Base-by-base conservation (phyloP, 23 red algal species). In the Chondrus crispus region DNA sequence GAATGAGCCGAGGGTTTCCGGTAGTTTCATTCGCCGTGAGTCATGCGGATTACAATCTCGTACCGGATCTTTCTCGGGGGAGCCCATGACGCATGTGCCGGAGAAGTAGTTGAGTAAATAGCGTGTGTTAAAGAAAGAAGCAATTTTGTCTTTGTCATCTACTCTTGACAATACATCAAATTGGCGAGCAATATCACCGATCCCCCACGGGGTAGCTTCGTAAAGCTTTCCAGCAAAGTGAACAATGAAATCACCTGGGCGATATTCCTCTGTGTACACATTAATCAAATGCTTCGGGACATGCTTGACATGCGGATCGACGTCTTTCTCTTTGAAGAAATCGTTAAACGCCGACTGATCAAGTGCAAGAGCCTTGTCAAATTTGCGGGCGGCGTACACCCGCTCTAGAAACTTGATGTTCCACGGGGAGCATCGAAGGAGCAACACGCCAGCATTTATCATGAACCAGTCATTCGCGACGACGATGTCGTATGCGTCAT, bases 151-250 rank as follows among this genome's bases (percentile, higher is more conserved):
- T 10, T 79, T 37, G 55, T 97, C 91, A n/a, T 85, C 63, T 20
- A 88, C 74, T 33, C 86, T 85, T 0, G 90, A 94, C 14, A 97
- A 60, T 4, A 94, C 89, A 79, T 97, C 95, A 50, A 94, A 86
- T 54, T 97, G 95, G 42, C 92, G 95, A 8, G 91, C 91, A 88
- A 97, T 94, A 39, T 92, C 95, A 12, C 82, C 84, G 28, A 92
- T 88, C 19, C 95, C 95, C 76, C 72, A 77, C 40, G 91, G 91
- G 12, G 91, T 94, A n/a, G 95, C 95, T 46, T 97, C 95, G 68
- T 97, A 97, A 41, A 97, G 64, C 52, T 97, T 97, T 32, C 95
- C 95, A 4, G 95, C 95, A 91, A 97, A 89, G 82, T 97, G 95
- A 14, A 97, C 16, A 54, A 97, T 80, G 57, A 97, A 97, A 54